A percentile compares a stretch with the other conserved stretches of the same genome.
These are phyloP conservation scores for Saccharomyces eubayanus DNA, from an alignment of 805 yeast species.

Conservation along the genomic window DNA sequence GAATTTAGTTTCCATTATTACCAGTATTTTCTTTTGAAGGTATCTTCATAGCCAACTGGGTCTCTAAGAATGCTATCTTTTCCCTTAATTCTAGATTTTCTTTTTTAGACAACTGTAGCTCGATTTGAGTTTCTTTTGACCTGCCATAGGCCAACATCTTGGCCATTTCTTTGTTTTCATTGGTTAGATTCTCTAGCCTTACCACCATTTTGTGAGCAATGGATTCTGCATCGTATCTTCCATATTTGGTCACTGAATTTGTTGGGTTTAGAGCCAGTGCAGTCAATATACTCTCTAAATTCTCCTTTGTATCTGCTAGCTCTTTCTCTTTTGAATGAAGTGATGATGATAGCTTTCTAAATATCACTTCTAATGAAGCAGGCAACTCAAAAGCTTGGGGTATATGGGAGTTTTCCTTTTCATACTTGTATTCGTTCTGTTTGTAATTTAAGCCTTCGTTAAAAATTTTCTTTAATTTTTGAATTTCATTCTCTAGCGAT, in stretches of 20 bases:
- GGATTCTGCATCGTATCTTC: slow-evolving; percentile 66
- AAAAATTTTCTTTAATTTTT: slow-evolving; percentile 27
- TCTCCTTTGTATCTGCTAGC: slow-evolving; percentile 49
- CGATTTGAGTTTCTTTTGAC: slow-evolving; percentile 61
- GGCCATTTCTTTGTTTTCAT: slow-evolving; percentile 63
- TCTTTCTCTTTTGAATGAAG: slow-evolving; percentile 43
- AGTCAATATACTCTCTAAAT: slow-evolving; percentile 55
- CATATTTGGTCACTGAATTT: slow-evolving; percentile 40
- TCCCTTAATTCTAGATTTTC: slow-evolving; percentile 42
- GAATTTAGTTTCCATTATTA: not conserved
- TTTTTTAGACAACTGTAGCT: slow-evolving; percentile 49
- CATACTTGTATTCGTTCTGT: slow-evolving; percentile 28
- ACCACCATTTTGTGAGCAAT: slow-evolving; percentile 63
- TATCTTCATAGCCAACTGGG: not conserved
- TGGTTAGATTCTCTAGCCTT: slow-evolving; percentile 50
- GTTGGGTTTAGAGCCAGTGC: slow-evolving; percentile 46
- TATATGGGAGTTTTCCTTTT: slow-evolving; percentile 10
- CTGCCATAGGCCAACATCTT: slow-evolving; percentile 70
- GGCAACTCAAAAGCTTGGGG: slow-evolving; percentile 33
- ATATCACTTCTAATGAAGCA: slow-evolving; percentile 37
- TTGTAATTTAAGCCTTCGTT: slow-evolving; percentile 33
- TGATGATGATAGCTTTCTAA: slow-evolving; percentile 40
- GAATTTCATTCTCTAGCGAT: slow-evolving; percentile 39
- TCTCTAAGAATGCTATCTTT: slow-evolving; percentile 6
- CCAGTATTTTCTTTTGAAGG: not conserved